A percentile compares a stretch with the other conserved stretches of the same genome.
Evolutionary conservation across 805 yeast species (phyloP).

Genomic region (Brettanomyces anomalus): DNA sequence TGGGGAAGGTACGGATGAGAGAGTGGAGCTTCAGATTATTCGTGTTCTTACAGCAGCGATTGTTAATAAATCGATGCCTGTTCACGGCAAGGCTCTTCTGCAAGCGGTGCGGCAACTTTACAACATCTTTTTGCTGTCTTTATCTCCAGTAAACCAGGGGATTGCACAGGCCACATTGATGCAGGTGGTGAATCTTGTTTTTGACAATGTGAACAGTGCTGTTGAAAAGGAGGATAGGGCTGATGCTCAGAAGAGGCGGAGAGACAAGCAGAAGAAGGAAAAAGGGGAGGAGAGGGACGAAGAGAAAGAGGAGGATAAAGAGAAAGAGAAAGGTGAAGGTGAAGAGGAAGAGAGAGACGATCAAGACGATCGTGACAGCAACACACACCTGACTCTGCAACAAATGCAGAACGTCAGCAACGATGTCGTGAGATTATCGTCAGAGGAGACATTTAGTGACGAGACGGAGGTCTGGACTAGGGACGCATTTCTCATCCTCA

Average conservation of each 20-base stretch:
- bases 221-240: conserved; percentile 3
- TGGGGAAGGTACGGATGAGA: conserved; percentile 87
- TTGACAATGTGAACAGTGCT: conserved; percentile 40
- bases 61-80: conserved; percentile 67
- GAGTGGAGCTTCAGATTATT: conserved; percentile 84
- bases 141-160: conserved; percentile 76
- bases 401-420: conserved; percentile 17
- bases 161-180: conserved; percentile 93
- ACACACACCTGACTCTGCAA: conserved; percentile 17
- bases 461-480: conserved; percentile 67
- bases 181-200: conserved; percentile 80
- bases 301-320: background rate
- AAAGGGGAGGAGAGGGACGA: background rate
- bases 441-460: conserved; percentile 33
- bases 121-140: conserved; percentile 80
- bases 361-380: conserved; percentile 4
- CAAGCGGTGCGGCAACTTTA: conserved; percentile 91
- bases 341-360: background rate
- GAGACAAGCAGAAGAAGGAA: background rate
- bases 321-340: background rate
- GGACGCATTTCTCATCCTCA: conserved; percentile 86
- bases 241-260: background rate
- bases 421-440: conserved; percentile 44
- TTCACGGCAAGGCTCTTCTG: conserved; percentile 82
- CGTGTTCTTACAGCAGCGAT: conserved; percentile 87